Evolutionary conservation across 306 rosid species (phyloP).

Genomic region (Rosa chinensis): DNA sequence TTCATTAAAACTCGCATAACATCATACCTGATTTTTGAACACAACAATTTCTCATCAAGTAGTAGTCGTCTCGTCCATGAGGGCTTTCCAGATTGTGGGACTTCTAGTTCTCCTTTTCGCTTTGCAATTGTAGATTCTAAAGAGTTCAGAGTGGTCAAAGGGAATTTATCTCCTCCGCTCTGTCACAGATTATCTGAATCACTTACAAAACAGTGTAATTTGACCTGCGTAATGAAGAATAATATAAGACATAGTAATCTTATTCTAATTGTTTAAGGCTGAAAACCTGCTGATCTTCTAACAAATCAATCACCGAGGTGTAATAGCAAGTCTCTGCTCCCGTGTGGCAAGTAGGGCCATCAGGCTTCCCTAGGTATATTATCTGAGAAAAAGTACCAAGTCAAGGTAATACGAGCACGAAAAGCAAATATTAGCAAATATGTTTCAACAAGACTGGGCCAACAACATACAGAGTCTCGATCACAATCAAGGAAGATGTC

Average conservation of each 20-base stretch:
- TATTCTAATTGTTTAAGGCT: conserved; percentile 7
- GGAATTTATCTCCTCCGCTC: conserved; percentile 53
- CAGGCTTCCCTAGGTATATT: conserved; percentile 89
- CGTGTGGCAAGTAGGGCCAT: conserved; percentile 94
- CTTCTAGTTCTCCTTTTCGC: conserved; percentile 62
- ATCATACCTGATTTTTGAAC: conserved; percentile 75
- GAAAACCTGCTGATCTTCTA: conserved; percentile 56
- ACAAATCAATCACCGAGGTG: conserved; percentile 55
- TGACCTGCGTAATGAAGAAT: conserved; percentile 1
- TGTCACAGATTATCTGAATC: conserved; percentile 36
- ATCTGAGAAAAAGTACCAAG: conserved; percentile 49
- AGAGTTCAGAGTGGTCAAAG: conserved; percentile 60
- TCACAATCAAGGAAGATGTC: conserved; percentile 86
- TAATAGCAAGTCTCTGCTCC: conserved; percentile 88
- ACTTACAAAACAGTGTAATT: conserved; percentile 13
- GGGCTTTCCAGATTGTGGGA: conserved; percentile 47
- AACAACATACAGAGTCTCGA: conserved; percentile 73
- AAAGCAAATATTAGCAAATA: not conserved
- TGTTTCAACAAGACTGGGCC: not conserved
- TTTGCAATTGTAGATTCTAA: conserved; percentile 67
- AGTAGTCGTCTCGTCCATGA: conserved; percentile 82
- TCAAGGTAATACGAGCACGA: conserved; percentile 6
- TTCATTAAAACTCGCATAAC: not conserved
- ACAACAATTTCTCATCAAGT: conserved; percentile 54
- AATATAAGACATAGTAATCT: not conserved